Evolutionary conservation across 2,329 filamentous ascomycete species (phyloP), one percentile per base, ranked within the genome.

Genomic region (Aspergillus tubingensis): DNA sequence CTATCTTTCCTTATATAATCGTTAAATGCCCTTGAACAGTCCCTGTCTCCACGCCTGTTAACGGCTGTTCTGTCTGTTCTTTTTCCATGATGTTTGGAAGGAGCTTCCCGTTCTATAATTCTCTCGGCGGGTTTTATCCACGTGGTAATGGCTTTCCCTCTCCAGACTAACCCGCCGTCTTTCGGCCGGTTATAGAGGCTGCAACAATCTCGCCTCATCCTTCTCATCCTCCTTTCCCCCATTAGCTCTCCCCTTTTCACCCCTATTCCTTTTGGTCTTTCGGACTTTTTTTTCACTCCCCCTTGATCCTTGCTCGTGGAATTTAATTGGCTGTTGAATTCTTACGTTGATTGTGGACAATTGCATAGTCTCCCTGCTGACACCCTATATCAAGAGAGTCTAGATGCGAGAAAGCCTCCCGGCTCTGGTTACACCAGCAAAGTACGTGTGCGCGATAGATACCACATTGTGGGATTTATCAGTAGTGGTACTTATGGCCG

Each of bases 391-490:
- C 15, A 65, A 79, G 77, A 79, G 60, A 67, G 68, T n/a, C 39
- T 71, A 61, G 75, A 77, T 51, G 62, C 70, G 19, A 74, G 76
- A 60, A 79, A 73, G 62, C 77, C 81, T 66, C 74, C 81, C 55
- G 75, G 79, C 25, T 78, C 77, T 64, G 79, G 76, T 36, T 88
- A 88, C 70, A 82, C 81, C 53, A 85, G 81, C 74, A 96, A 96
- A 77, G 91, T 95, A 65, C 89, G 91, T 64, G 92, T 98, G 60
- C 89, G 90, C 62, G 94, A 98, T 77, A 90, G 91, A 67, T 99
- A 98, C 79, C 92, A 95, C 70, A 95, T 99, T 70, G 89, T 99
- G 59, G 95, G 95, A 47, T 99, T 99, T 82, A 99, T 99, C 70
- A 96, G 92, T 74, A 96, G 92, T 68, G 95, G 95, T 50, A 99